A percentile compares a stretch with the other conserved stretches of the same genome.
Conservation (phyloP, 2,329 filamentous ascomycete genomes). For the Ophiocordyceps camponoti-leonardi region DNA sequence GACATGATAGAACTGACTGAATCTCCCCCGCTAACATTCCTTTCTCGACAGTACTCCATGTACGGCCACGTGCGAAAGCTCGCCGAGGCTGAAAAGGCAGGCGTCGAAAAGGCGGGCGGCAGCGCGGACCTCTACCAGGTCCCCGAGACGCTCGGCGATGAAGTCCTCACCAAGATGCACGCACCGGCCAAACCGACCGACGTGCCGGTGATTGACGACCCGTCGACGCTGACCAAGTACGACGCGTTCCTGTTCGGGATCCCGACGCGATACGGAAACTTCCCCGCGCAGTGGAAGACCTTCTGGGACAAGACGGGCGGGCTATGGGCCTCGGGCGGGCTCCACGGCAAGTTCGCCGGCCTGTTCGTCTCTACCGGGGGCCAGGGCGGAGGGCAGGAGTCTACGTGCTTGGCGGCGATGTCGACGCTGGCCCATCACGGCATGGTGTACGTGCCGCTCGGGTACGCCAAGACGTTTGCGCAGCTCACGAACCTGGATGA, state of each 20-base stretch:
- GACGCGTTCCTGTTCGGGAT: slow-evolving; percentile 88
- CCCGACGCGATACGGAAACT: slow-evolving; percentile 92
- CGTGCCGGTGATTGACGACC: slow-evolving; percentile 44
- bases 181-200: slow-evolving; percentile 58
- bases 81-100: slow-evolving; percentile 79
- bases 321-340: slow-evolving; percentile 65
- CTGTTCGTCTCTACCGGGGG: slow-evolving; percentile 80
- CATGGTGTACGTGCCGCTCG: slow-evolving; percentile 89
- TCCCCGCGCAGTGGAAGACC: slow-evolving; percentile 85
- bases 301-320: slow-evolving; percentile 85
- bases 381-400: slow-evolving; percentile 82
- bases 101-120: slow-evolving; percentile 77
- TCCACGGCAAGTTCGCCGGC: slow-evolving; percentile 78
- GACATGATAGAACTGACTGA: no score
- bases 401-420: slow-evolving; percentile 63
- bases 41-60: slow-evolving; percentile 62
- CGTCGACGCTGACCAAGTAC: slow-evolving; percentile 49
- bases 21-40: no score
- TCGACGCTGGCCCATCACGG: slow-evolving; percentile 85
- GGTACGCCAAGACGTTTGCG: slow-evolving; percentile 67
- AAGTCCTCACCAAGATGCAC: slow-evolving; percentile 81
- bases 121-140: slow-evolving; percentile 72
- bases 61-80: slow-evolving; percentile 78
- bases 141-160: slow-evolving; percentile 68
- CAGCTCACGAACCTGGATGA: slow-evolving; percentile 56